A percentile compares a stretch with the other conserved stretches of the same genome.
These are phyloP conservation scores for Paramecium primaurelia DNA, from an alignment of 73 alveolate species.

Conservation along the genomic window DNA sequence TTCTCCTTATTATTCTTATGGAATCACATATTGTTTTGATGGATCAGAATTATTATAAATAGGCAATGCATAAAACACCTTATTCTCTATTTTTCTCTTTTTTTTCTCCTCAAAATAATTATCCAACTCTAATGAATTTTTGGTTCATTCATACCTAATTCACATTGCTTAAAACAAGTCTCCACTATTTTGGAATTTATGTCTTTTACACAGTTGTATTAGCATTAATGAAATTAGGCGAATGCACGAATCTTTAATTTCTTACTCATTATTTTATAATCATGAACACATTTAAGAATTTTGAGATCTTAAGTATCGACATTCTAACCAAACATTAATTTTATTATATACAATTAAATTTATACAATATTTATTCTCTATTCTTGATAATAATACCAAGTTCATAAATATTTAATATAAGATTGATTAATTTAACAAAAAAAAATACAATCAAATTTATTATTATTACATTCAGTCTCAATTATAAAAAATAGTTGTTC, in stretches of 20 bases:
- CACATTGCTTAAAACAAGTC: constrained; percentile 15
- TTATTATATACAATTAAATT: not conserved
- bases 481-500: constrained; percentile 51
- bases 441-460: constrained; percentile 49
- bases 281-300: constrained; percentile 28
- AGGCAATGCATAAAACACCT: constrained; percentile 30
- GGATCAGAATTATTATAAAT: not conserved
- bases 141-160: not conserved
- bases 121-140: not conserved
- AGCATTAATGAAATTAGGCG: constrained; percentile 32
- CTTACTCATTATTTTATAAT: not conserved
- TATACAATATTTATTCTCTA: not conserved
- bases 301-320: constrained; percentile 27
- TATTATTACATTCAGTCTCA: constrained; percentile 58
- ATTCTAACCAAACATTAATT: constrained; percentile 22
- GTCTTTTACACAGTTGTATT: constrained; percentile 14
- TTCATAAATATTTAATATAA: not conserved
- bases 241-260: constrained; percentile 1
- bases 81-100: not conserved
- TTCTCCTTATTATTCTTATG: not conserved
- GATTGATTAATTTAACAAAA: not conserved
- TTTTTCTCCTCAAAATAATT: not conserved
- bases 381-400: not conserved
- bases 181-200: not conserved
- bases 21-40: not conserved